These are phyloP conservation scores for Populus hybrid DNA, from an alignment of 441 rosid genomes.

Conservation along the genomic window DNA sequence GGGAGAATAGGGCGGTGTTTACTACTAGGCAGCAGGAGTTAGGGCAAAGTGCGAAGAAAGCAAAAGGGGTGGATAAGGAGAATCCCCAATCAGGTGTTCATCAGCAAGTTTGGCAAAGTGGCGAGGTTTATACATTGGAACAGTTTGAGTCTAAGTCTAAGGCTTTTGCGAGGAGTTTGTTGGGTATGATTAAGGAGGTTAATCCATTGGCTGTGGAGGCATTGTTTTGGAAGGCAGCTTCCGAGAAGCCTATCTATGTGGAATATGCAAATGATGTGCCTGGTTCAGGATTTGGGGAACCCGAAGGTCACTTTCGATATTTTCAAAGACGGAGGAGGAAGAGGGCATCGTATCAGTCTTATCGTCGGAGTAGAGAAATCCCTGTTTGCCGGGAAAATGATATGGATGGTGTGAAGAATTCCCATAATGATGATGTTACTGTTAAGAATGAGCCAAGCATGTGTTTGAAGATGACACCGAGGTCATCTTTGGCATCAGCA, in stretches of 20 bases:
- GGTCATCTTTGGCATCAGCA: slow-evolving; percentile 31
- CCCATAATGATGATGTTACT: slow-evolving; percentile 24
- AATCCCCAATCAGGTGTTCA: slow-evolving; percentile 48
- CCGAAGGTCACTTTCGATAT: slow-evolving; percentile 64
- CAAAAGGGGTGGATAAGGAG: slow-evolving; percentile 45
- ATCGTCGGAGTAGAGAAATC: slow-evolving; percentile 49
- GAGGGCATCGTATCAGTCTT: slow-evolving; percentile 60
- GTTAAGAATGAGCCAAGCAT: slow-evolving; percentile 23
- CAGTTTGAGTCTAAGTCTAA: slow-evolving; percentile 89
- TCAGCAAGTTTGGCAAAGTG: slow-evolving; percentile 99
- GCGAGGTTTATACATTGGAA: slow-evolving; percentile 88
- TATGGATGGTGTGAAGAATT: slow-evolving; percentile 22
- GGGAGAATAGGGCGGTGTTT: slow-evolving; percentile 73
- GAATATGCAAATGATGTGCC: slow-evolving; percentile 99
- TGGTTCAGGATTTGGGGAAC: slow-evolving; percentile 93
- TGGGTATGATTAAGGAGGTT: slow-evolving; percentile 69
- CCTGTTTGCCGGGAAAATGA: slow-evolving; percentile 29
- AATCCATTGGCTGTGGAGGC: slow-evolving; percentile 75
- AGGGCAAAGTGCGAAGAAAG: slow-evolving; percentile 66
- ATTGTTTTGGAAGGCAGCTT: slow-evolving; percentile 89
- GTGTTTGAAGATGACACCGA: slow-evolving; percentile 27
- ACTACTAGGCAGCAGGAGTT: slow-evolving; percentile 97
- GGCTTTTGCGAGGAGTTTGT: slow-evolving; percentile 60
- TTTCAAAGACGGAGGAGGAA: slow-evolving; percentile 68
- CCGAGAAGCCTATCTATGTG: slow-evolving; percentile 77